phyloP scores from a whole-genome alignment of 441 rosid species.

The Mallotus japonicus region DNA sequence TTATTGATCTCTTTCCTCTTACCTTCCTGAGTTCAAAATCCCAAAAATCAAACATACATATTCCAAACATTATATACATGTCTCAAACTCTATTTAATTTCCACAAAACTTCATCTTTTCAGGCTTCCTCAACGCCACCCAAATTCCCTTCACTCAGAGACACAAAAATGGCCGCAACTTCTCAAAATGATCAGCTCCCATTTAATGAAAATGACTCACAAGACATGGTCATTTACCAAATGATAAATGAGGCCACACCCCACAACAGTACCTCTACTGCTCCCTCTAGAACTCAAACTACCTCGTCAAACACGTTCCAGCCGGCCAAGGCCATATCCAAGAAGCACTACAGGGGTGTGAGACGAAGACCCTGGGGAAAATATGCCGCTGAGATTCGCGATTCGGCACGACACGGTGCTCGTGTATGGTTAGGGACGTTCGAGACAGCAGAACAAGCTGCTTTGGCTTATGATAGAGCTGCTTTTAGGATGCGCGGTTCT shows the following conservation, averaged over 20 bases:
- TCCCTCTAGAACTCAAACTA: slow-evolving; percentile 19
- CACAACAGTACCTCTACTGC: not conserved
- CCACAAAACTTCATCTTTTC: not conserved
- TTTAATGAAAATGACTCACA: slow-evolving; percentile 67
- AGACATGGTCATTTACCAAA: slow-evolving; percentile 63
- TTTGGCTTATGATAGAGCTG: slow-evolving; percentile 63
- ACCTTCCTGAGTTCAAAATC: slow-evolving; percentile 8
- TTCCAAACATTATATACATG: not conserved
- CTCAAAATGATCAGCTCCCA: slow-evolving; percentile 41
- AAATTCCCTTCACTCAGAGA: not conserved
- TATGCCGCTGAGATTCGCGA: slow-evolving; percentile 70
- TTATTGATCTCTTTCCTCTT: not conserved
- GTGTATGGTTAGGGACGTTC: slow-evolving; percentile 66
- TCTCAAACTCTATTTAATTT: not conserved
- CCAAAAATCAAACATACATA: not conserved
- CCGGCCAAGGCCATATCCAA: slow-evolving; percentile 36
- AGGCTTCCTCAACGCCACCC: not conserved
- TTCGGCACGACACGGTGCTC: slow-evolving; percentile 41
- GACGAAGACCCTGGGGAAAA: slow-evolving; percentile 73
- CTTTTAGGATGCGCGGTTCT: slow-evolving; percentile 60
- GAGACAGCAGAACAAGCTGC: slow-evolving; percentile 64
- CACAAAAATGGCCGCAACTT: not conserved
- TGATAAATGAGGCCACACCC: slow-evolving; percentile 35
- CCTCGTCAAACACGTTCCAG: slow-evolving; percentile 20
- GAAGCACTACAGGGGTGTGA: slow-evolving; percentile 63